Base-by-base conservation (phyloP, 768 basidiomycete species). In the Strobilomyces dryophilus region DNA sequence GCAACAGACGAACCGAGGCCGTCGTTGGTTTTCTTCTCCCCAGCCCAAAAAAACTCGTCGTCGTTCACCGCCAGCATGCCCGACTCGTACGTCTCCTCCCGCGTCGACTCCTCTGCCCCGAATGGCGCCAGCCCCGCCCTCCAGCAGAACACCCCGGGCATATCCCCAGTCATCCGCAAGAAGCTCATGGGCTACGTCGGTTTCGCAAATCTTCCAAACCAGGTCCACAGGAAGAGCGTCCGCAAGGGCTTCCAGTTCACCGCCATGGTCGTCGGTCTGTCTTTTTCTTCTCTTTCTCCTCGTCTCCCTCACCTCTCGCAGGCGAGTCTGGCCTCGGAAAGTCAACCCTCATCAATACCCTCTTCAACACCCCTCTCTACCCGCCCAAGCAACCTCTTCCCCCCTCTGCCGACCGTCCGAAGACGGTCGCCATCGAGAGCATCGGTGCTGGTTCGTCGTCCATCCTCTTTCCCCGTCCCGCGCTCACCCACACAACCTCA, bases 211-310 rank as follows among this genome's bases (percentile, higher is more conserved):
- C 81, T 99, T 47, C 97, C 97, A 46, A 98, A 99, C 81, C 97
- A 99, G 73, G 95, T 98, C 42, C 97, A 99, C 76, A 87, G 97
- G 74, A 92, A 97, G 78, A 95, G 93, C 65, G 89, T 97, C 45
- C 82, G 93, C 77, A 98, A 94, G 74, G 95, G 97, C 42, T 99
- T 98, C 80, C 92, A 98, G 72, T 99, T 99, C 77, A 95, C 94
- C 50, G 80, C 85, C 60, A 98, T 99, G 97, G 95, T 99, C 58
- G 95, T 99, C 68, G 95, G 95, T 95, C 61, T 66, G 93, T 86
- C 4, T 26, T 15, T 45, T 50, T 59, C 57, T 55, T 53, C 29
- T 39, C 32, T 14, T 3, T 14, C 11, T 14, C 24, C 12, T 0
- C 43, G 42, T 52, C 61, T 50, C 59, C 51, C 43, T 32, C 31